phyloP scores from a whole-genome alignment of 768 basidiomycete species.

The Multifurca ochricompacta region DNA sequence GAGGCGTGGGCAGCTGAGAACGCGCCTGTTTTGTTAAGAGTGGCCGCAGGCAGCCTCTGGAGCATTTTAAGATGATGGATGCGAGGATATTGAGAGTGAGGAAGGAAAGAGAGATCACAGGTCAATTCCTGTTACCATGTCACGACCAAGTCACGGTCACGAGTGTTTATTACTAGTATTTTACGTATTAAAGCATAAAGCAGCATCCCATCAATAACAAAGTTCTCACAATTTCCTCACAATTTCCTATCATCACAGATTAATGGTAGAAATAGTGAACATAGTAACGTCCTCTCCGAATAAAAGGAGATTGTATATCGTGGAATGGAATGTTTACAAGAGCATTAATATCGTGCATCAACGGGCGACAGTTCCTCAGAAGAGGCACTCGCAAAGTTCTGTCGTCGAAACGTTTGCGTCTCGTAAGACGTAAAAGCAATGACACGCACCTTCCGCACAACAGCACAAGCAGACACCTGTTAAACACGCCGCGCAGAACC shows the following conservation, averaged over 20 bases:
- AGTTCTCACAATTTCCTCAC: not conserved
- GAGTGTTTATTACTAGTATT: no score
- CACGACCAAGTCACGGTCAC: no score
- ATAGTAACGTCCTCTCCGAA: not conserved
- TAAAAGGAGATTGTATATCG: not conserved
- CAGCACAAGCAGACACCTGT: constrained; percentile 60
- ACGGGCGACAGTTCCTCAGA: constrained; percentile 29
- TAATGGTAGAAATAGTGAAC: not conserved
- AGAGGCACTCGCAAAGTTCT: constrained; percentile 74
- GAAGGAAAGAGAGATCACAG: constrained; percentile 30
- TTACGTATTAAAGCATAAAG: no score
- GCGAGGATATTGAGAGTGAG: constrained; percentile 33
- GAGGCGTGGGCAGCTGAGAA: constrained; percentile 40
- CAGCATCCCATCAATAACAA: no score
- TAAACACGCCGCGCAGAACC: constrained; percentile 56
- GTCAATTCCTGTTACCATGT: no score
- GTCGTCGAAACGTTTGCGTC: constrained; percentile 25
- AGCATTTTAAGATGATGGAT: constrained; percentile 72
- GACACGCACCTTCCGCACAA: constrained; percentile 58
- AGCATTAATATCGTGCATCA: not conserved
- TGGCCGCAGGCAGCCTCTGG: constrained; percentile 72
- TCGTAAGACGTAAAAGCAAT: constrained; percentile 4
- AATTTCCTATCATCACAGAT: not conserved
- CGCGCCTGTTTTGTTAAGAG: constrained; percentile 51
- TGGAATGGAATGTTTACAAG: constrained; percentile 2